These are phyloP conservation scores for Solanum hybrid DNA, from an alignment of 305 asterid species.

Conservation along the genomic window DNA sequence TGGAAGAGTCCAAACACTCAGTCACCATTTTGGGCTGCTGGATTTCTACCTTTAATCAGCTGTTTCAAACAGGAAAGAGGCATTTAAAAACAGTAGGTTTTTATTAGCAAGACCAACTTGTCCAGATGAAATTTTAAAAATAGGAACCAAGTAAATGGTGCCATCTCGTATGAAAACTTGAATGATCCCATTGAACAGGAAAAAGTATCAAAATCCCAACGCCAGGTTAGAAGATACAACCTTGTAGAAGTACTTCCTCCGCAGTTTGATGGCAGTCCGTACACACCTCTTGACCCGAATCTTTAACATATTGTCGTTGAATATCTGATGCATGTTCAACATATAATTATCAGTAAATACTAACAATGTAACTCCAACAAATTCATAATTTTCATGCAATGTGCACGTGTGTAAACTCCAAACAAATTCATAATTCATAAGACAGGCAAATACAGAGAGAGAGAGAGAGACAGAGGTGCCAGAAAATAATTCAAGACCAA, in stretches of 20 bases:
- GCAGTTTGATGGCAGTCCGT: slow-evolving; percentile 82
- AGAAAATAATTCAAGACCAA: background rate
- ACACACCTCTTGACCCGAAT: slow-evolving; percentile 86
- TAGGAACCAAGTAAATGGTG: background rate
- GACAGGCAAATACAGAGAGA: background rate
- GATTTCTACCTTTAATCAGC: slow-evolving; percentile 57
- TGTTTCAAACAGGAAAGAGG: slow-evolving; percentile 30
- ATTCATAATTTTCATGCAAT: background rate
- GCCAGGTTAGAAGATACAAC: slow-evolving; percentile 27
- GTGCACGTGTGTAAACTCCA: background rate
- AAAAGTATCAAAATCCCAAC: background rate
- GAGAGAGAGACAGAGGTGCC: background rate
- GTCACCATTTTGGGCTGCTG: slow-evolving; percentile 40
- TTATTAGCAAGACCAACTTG: background rate
- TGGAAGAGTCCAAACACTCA: slow-evolving; percentile 7
- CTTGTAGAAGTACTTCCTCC: slow-evolving; percentile 88
- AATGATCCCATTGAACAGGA: background rate
- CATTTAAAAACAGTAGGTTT: background rate
- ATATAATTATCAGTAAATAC: background rate
- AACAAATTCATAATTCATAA: background rate
- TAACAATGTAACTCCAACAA: background rate
- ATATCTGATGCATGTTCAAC: slow-evolving; percentile 48
- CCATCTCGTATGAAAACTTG: background rate
- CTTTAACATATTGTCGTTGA: slow-evolving; percentile 72
- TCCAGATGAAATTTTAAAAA: background rate